phyloP scores from a whole-genome alignment of 257 asterid species.

The Thymus mandschuricus region DNA sequence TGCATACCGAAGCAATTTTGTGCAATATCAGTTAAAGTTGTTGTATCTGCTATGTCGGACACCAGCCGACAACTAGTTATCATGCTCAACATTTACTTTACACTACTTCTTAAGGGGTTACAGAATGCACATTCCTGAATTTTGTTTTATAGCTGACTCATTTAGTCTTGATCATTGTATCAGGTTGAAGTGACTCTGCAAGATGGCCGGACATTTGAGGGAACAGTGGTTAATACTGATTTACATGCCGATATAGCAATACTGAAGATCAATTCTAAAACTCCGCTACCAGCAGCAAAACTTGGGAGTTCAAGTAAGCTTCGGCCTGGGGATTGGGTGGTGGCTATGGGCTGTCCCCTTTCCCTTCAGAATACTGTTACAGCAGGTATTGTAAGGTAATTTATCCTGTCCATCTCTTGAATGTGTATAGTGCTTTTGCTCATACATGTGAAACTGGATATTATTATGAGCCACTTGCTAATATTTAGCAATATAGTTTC shows the following conservation, averaged over 20 bases:
- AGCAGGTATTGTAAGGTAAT: conserved; percentile 91
- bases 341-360: conserved; percentile 94
- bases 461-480: conserved; percentile 12
- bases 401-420: conserved; percentile 19
- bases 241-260: conserved; percentile 75
- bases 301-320: conserved; percentile 76
- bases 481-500: background rate
- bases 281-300: conserved; percentile 81
- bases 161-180: conserved; percentile 21
- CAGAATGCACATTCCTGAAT: background rate
- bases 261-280: conserved; percentile 71
- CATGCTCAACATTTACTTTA: background rate
- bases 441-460: conserved; percentile 18
- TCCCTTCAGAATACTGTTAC: conserved; percentile 89
- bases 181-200: conserved; percentile 92
- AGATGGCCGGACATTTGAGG: conserved; percentile 93
- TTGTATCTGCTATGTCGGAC: background rate
- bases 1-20: conserved; percentile 1
- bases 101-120: background rate
- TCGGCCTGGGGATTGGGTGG: conserved; percentile 98
- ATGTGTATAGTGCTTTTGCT: conserved; percentile 15
- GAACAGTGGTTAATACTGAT: conserved; percentile 86
- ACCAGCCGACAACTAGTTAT: background rate
- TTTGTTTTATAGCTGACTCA: background rate
- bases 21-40: background rate